Evolutionary conservation across 176 grass and related monocot genomes (phyloP), one percentile per base, ranked within the genome.

Genomic region (Eragrostis nindensis): DNA sequence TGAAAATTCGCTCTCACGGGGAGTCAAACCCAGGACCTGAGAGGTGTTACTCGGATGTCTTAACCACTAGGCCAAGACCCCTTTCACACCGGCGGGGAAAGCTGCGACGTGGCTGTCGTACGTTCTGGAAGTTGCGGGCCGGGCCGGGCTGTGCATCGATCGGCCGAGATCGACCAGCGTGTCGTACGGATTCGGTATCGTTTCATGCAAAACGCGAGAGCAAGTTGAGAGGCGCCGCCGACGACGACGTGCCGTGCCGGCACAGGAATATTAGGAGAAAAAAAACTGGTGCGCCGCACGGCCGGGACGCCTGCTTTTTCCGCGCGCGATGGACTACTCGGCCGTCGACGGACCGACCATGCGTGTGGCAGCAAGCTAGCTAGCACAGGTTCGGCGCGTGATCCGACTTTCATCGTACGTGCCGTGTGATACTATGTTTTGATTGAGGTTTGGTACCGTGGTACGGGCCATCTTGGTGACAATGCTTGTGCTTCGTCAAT

Each of bases 331-430:
- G 59, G 38, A 56, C 15, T 25, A 56, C 15, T 25, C 62, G 3
- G 19, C 72, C 22, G 2, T 9, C 15, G 54, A 22, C 24, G 0
- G 13, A 18, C 70, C 44, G 47, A 42, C 10, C 21, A 68, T 54
- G 69, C 22, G 3, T 64, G 0, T 0, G 29, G 32, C 32, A 36
- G 4, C 52, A 5, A 5, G 72, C 80, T 42, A 14, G 13, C 25
- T 43, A 24, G 22, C 71, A 74, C 41, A 27, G 70, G 75, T 79
- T 49, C 17, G 46, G 86, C 74, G 86, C 74, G 29, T 87, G 86
- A 66, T 73, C 79, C 5, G 43, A 43, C 11, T 39, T 24, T 19
- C 10, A 0, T 24, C 22, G 38, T n/a, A 43, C 26, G 46, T 60
- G 62, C 12, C 62, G n/a, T 69, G 22, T 21, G 53, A 10, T 2